Percentiles rank a stretch among this genome's conserved stretches.
phyloP scores from a whole-genome alignment of 352 stramenopile species.

The Blastocystis sp. region DNA sequence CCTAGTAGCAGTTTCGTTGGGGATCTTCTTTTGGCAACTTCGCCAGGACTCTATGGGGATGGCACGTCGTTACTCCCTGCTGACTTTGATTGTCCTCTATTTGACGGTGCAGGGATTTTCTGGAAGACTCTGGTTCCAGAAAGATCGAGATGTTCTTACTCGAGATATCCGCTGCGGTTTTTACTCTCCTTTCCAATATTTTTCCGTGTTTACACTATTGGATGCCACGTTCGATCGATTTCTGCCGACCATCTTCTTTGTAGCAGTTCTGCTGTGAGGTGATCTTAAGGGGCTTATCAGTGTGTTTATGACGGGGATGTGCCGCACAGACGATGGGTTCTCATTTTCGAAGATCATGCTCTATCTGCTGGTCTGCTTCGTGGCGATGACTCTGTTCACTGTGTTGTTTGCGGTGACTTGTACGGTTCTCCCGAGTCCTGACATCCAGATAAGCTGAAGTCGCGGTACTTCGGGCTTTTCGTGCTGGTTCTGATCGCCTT shows the following conservation, averaged over 20 bases:
- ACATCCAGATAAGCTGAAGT: not conserved
- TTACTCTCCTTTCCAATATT: not conserved
- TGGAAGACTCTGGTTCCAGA: not conserved
- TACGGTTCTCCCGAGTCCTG: not conserved
- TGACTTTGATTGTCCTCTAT: not conserved
- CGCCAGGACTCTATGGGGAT: not conserved
- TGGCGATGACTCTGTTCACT: not conserved
- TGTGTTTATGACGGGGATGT: constrained; percentile 16
- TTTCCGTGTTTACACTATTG: not conserved
- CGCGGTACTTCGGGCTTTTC: not conserved
- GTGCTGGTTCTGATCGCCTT: not conserved
- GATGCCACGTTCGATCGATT: not conserved
- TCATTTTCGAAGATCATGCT: not conserved
- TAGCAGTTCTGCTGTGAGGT: not conserved
- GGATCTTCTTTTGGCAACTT: constrained; percentile 1
- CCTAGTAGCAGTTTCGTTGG: not conserved
- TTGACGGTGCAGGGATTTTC: not conserved
- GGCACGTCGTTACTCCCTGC: not conserved
- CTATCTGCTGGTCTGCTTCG: not conserved
- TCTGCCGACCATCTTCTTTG: constrained; percentile 12
- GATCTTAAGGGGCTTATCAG: not conserved
- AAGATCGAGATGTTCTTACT: not conserved
- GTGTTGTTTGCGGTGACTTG: not conserved
- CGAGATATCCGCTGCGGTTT: constrained; percentile 26
- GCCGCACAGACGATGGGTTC: not conserved